phyloP scores from a whole-genome alignment of 768 basidiomycete species.

The Pleurotus pulmonarius region DNA sequence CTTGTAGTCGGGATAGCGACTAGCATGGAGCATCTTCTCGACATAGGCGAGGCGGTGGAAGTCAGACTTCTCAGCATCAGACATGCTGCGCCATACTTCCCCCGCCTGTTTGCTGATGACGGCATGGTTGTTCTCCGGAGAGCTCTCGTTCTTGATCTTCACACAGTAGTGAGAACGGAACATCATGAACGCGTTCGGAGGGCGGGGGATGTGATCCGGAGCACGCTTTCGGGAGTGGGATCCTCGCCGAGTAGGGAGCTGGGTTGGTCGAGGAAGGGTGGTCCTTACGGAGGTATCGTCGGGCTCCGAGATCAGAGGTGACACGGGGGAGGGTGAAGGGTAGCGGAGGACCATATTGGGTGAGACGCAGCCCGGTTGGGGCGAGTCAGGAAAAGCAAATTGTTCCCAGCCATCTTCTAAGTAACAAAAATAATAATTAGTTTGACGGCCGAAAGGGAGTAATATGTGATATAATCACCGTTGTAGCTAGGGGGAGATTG shows the following conservation, averaged over 20 bases:
- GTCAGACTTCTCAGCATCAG: slow-evolving; percentile 44
- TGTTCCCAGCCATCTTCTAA: slow-evolving; percentile 1
- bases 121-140: slow-evolving; percentile 52
- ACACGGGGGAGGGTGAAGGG: slow-evolving; percentile 6
- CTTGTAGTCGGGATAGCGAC: slow-evolving; percentile 50
- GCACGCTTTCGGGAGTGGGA: slow-evolving; percentile 21
- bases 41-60: slow-evolving; percentile 48
- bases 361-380: neutral
- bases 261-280: neutral
- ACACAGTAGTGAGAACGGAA: slow-evolving; percentile 60
- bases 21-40: slow-evolving; percentile 46
- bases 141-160: slow-evolving; percentile 41
- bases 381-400: neutral
- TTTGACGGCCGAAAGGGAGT: neutral
- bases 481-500: slow-evolving; percentile 30
- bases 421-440: neutral
- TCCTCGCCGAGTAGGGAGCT: slow-evolving; percentile 7
- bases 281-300: neutral
- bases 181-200: slow-evolving; percentile 83
- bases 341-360: slow-evolving; percentile 3
- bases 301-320: slow-evolving; percentile 3
- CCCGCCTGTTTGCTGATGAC: slow-evolving; percentile 57
- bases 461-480: slow-evolving; percentile 16
- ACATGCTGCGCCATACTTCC: slow-evolving; percentile 50
- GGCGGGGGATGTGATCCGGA: slow-evolving; percentile 62